These are phyloP conservation scores for Trapa bicornis DNA, from an alignment of 345 rosid species.

Conservation along the genomic window DNA sequence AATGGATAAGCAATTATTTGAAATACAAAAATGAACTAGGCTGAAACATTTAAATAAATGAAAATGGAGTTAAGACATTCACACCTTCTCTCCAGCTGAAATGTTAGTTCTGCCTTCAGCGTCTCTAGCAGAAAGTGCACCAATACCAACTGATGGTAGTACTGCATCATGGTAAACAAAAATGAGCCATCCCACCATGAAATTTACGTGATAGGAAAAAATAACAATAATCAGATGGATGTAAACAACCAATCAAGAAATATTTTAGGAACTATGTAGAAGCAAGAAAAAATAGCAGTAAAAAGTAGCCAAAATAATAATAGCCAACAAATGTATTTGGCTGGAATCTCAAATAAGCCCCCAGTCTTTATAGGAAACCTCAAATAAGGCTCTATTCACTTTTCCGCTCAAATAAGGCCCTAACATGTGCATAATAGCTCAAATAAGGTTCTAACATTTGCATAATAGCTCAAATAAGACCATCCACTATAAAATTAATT, in stretches of 20 bases:
- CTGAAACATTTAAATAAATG: slow-evolving; percentile 5
- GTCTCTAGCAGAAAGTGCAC: slow-evolving; percentile 92
- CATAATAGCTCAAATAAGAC: too few relatives aligned
- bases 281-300: background rate
- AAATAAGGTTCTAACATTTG: too few relatives aligned
- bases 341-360: too few relatives aligned
- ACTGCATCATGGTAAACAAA: slow-evolving; percentile 25
- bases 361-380: too few relatives aligned
- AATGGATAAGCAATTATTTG: background rate
- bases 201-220: background rate
- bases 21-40: background rate
- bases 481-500: too few relatives aligned
- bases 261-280: background rate
- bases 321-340: too few relatives aligned
- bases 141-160: slow-evolving; percentile 85
- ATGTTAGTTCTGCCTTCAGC: slow-evolving; percentile 87
- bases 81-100: slow-evolving; percentile 85
- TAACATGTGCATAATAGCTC: too few relatives aligned
- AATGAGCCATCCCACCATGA: background rate
- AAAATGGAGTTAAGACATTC: background rate
- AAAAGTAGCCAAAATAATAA: background rate
- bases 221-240: background rate
- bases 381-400: too few relatives aligned
- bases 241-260: background rate
- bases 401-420: too few relatives aligned